Evolutionary conservation across 306 rosid species (phyloP), one percentile per base, ranked within the genome.

Genomic region (Prunus dulcis): DNA sequence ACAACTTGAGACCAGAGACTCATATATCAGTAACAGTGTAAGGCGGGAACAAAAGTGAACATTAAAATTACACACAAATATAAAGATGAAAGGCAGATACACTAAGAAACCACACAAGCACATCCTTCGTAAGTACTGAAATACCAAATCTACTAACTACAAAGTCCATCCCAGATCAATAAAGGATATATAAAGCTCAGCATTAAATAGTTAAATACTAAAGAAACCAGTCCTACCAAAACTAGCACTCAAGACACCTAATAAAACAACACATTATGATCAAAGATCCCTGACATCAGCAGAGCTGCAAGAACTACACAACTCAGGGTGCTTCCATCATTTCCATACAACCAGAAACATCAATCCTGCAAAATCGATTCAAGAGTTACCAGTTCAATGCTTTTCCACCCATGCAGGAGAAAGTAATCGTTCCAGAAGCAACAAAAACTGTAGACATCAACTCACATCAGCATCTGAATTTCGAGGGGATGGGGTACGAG

Each of bases 391-490:
- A 64, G 20, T 10, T 71, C 14, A 52, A 47, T 30, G 41, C 14
- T 52, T n/a, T 62, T 71, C 45, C 53, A 18, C 58, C 41, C 8
- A 19, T 23, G 52, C 22, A 8, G 11, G 12, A 27, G 10, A 68
- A 63, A 38, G 43, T 19, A 64, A 34, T 23, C 9, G 18, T 28
- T 55, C 28, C 52, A 55, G 27, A 69, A n/a, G 14, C 51, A 69
- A 51, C 18, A 5, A 45, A 53, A 45, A n/a, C 6, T 49, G 13
- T 41, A 55, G 73, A 65, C 66, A 46, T 41, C 43, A 23, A 91
- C 96, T 87, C 84, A 93, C 97, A 83, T 89, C 89, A 64, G 84
- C 87, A 76, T 91, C 86, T 13, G 84, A 84, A 78, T 87, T 80
- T 38, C 73, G 73, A 20, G 91, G 91, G 38, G 92, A 91, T 45